Conservation (phyloP, 208 protist genomes). For the Acanthamoeba culbertsoni region DNA sequence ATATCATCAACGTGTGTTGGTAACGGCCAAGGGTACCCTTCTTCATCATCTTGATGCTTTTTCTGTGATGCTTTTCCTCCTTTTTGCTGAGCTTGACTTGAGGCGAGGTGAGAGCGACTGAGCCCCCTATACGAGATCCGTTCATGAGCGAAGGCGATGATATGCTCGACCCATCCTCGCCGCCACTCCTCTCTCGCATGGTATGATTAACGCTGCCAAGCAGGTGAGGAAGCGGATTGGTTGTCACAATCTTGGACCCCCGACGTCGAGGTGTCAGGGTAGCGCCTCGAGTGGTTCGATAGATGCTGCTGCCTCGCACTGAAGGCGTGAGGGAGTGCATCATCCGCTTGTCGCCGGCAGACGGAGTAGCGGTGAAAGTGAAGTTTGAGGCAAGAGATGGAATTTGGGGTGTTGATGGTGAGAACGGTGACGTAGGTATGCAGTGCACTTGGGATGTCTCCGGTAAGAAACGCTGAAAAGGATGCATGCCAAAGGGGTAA, state of each 20-base stretch:
- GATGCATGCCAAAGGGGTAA: not conserved
- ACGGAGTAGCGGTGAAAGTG: not conserved
- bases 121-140: not conserved
- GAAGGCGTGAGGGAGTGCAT: not conserved
- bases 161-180: not conserved
- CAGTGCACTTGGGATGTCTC: not conserved
- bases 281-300: not conserved
- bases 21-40: not conserved
- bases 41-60: not conserved
- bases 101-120: not conserved
- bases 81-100: constrained; percentile 33
- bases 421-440: not conserved
- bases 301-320: not conserved
- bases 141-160: not conserved
- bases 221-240: constrained; percentile 13
- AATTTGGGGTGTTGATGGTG: not conserved
- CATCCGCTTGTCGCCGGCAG: not conserved
- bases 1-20: too few species aligned
- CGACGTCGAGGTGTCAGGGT: not conserved
- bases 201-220: constrained; percentile 1
- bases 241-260: constrained; percentile 41
- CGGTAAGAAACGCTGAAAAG: not conserved
- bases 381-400: not conserved
- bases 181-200: not conserved
- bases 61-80: not conserved